Base-by-base conservation (phyloP, 2,329 filamentous ascomycete species). In the Lojkania enalia region DNA sequence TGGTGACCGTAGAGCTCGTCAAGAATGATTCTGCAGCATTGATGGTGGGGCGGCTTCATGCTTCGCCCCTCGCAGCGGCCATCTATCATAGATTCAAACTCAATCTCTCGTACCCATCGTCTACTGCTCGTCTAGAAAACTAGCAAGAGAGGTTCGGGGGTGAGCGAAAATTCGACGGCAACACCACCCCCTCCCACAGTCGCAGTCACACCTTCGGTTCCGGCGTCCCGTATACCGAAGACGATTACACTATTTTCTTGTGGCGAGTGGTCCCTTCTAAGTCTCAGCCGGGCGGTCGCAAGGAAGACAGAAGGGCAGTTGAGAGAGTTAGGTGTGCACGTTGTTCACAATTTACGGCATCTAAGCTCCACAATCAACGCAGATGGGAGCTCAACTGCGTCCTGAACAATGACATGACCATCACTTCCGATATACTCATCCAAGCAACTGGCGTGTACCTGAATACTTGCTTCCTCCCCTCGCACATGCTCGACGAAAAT, bases 161-260 rank as follows among this genome's bases (percentile, higher is more conserved):
- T 32, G 7, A 40, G 39, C 32, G 25, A 11, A 2, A n/a, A 42
- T 6, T 41, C 48, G 13, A n/a, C 19, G 20, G 6, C 35, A 33
- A 13, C 40, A 33, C 35, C 29, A 5, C 7, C 30, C 14, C 9
- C 7, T 9, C 39, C 18, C 18, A 31, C 39, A 18, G 21, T 35
- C 27, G 9, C 35, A 30, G 16, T 38, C 20, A 42, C 20, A 27
- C 36, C 35, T 23, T 14, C 29, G 14, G 12, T 11, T 33, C 31
- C 36, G 11, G 13, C n/a, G 12, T 33, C 31, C 6, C 43, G 31
- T 3, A 35, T 20, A 11, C 38, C 50, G 20, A 61, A 60, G 33
- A 50, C 37, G 16, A 67, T 71, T 45, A 66, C 58, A 21, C 59
- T 71, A 12, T 44, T 71, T 18, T 64, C 64, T 13, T 64, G 63